Percentiles rank a stretch among this genome's conserved stretches.
These are phyloP conservation scores for Cephaloascus fragrans DNA, from an alignment of 805 yeast species.

Conservation along the genomic window DNA sequence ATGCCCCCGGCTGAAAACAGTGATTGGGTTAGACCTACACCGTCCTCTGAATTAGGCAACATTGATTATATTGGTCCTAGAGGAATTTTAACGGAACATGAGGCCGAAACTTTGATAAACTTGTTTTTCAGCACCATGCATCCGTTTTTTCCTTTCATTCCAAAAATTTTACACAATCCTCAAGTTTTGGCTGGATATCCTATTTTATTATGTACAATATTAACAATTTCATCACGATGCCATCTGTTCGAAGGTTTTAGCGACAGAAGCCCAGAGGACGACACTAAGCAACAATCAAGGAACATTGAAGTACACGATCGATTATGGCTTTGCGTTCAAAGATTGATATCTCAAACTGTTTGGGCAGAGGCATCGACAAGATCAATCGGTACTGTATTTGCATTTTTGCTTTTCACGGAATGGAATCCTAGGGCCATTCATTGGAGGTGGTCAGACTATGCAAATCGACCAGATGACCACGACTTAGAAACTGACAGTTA, in stretches of 20 bases:
- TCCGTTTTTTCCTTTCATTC: conserved; percentile 85
- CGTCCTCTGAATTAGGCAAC: conserved; percentile 38
- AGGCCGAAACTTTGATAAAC: conserved; percentile 47
- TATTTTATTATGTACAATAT: conserved; percentile 66
- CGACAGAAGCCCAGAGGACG: too few relatives aligned
- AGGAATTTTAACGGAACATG: conserved; percentile 50
- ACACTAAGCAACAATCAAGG: too few relatives aligned
- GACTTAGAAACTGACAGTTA: conserved; percentile 8
- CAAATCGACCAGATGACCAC: conserved; percentile 44
- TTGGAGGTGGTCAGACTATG: conserved; percentile 80
- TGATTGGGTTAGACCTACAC: conserved; percentile 33
- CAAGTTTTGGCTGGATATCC: conserved; percentile 69
- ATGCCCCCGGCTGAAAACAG: conserved; percentile 36
- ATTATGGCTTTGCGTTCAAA: conserved; percentile 78
- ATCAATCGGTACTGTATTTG: conserved; percentile 77
- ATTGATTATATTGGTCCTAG: conserved; percentile 56
- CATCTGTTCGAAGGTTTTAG: conserved; percentile 51
- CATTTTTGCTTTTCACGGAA: conserved; percentile 79
- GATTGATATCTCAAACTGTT: conserved; percentile 72
- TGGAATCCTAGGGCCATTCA: conserved; percentile 96
- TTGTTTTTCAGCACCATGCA: conserved; percentile 71
- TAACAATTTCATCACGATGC: conserved; percentile 75
- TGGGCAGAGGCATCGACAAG: conserved; percentile 93
- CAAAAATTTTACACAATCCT: conserved; percentile 59
- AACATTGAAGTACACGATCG: conserved; percentile 65